Percentiles rank a stretch among this genome's conserved stretches.
These are phyloP conservation scores for Schizopora paradoxa DNA, from an alignment of 1,284 basidiomycete genomes.

Conservation along the genomic window DNA sequence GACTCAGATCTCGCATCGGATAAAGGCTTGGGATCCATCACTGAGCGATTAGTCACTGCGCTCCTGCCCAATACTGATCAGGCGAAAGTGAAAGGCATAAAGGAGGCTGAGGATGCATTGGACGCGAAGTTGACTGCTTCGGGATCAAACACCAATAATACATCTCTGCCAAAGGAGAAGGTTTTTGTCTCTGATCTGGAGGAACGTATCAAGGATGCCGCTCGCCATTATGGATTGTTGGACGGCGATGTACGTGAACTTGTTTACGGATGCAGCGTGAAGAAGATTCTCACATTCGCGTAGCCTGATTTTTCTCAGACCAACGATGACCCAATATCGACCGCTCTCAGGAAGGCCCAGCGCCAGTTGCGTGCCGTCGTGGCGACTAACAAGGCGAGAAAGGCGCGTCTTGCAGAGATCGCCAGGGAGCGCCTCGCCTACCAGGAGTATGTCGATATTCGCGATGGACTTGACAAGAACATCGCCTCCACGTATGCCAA, in stretches of 20 bases:
- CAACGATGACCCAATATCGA: slow-evolving; percentile 90
- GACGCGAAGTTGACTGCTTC: slow-evolving; percentile 39
- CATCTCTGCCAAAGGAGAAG: slow-evolving; percentile 64
- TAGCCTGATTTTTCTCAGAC: slow-evolving; percentile 75
- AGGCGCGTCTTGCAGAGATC: slow-evolving; percentile 64
- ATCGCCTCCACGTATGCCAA: slow-evolving; percentile 67
- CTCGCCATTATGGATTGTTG: slow-evolving; percentile 64
- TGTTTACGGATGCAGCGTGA: background rate
- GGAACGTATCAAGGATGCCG: slow-evolving; percentile 62
- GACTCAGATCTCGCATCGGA: slow-evolving; percentile 62
- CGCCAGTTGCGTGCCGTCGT: slow-evolving; percentile 73
- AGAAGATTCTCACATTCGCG: background rate
- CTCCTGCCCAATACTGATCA: slow-evolving; percentile 62
- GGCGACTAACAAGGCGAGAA: slow-evolving; percentile 79
- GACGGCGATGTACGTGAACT: slow-evolving; percentile 45
- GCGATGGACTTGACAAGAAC: slow-evolving; percentile 80
- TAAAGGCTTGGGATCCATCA: slow-evolving; percentile 71
- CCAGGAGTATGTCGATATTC: slow-evolving; percentile 78
- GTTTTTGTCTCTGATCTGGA: slow-evolving; percentile 69
- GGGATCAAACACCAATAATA: slow-evolving; percentile 65
- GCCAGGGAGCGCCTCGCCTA: slow-evolving; percentile 87
- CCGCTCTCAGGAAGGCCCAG: slow-evolving; percentile 85
- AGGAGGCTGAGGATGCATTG: slow-evolving; percentile 78
- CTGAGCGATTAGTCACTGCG: slow-evolving; percentile 76
- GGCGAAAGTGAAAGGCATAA: slow-evolving; percentile 66